Evolutionary conservation across 2,329 filamentous ascomycete genomes (phyloP).

Genomic region (Diplodia intermedia): DNA sequence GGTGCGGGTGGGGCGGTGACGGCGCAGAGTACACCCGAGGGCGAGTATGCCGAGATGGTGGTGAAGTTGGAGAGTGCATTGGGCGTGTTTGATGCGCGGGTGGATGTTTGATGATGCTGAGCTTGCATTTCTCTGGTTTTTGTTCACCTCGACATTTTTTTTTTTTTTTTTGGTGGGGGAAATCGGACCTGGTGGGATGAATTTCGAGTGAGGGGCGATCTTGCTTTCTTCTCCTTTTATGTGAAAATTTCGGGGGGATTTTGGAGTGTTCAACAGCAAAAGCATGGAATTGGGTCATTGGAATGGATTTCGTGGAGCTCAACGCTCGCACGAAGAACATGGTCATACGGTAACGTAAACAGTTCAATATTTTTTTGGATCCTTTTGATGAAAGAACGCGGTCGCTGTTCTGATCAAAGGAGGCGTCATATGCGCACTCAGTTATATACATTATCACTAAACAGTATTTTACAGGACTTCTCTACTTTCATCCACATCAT

Average conservation of each 20-base stretch:
- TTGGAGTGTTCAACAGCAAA: constrained; percentile 1
- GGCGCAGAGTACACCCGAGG: constrained; percentile 76
- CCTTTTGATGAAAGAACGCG: too few species aligned
- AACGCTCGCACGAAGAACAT: background rate
- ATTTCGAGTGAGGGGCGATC: background rate
- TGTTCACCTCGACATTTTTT: background rate
- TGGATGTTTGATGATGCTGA: background rate
- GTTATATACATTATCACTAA: background rate
- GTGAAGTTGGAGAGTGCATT: constrained; percentile 50
- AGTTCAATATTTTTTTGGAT: background rate
- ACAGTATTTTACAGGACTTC: background rate
- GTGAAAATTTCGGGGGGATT: background rate
- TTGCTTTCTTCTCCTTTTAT: background rate
- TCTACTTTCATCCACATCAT: too few species aligned
- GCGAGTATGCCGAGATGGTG: constrained; percentile 88
- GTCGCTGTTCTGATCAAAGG: background rate
- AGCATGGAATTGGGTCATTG: background rate
- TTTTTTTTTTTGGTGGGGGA: background rate
- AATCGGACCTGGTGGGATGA: background rate
- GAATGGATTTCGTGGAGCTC: background rate
- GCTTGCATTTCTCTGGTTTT: background rate
- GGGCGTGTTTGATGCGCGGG: constrained; percentile 39
- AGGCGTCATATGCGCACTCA: background rate
- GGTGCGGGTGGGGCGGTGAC: constrained; percentile 93
- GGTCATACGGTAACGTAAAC: background rate